Percentiles rank a stretch among this genome's conserved stretches.
Conservation (phyloP, 2,329 filamentous ascomycete species). For the Botrytis galanthina region DNA sequence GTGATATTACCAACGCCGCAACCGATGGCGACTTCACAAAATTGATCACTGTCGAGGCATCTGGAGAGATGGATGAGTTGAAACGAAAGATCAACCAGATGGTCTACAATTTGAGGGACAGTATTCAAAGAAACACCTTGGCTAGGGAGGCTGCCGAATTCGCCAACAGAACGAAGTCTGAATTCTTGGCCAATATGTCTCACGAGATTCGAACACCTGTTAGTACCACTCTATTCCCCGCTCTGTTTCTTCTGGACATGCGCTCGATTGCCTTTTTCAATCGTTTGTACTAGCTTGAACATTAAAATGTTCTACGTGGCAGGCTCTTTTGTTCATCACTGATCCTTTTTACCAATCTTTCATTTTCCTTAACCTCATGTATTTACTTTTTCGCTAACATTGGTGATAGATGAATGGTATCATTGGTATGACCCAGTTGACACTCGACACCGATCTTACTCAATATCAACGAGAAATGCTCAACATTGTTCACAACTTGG, state of each 20-base stretch:
- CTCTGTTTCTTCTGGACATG: neutral
- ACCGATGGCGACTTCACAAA: conserved; percentile 98
- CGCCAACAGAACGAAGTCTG: conserved; percentile 97
- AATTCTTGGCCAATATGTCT: conserved; percentile 98
- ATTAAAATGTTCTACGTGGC: neutral
- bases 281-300: neutral
- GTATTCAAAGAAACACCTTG: conserved; percentile 93
- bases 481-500: conserved; percentile 95
- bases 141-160: conserved; percentile 94
- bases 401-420: conserved; percentile 27
- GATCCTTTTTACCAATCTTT: neutral
- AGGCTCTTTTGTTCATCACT: neutral
- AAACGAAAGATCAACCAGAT: conserved; percentile 99
- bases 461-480: conserved; percentile 97
- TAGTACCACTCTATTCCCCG: conserved; percentile 15
- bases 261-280: neutral
- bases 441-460: conserved; percentile 89
- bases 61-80: conserved; percentile 97
- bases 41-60: conserved; percentile 93
- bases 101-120: conserved; percentile 93
- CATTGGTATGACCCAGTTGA: conserved; percentile 78
- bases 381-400: conserved; percentile 1
- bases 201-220: conserved; percentile 98
- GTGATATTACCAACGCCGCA: conserved; percentile 96
- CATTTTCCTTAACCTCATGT: neutral